Evolutionary conservation across 108 stramenopile species (phyloP).

Genomic region (Cyclotella atomus): DNA sequence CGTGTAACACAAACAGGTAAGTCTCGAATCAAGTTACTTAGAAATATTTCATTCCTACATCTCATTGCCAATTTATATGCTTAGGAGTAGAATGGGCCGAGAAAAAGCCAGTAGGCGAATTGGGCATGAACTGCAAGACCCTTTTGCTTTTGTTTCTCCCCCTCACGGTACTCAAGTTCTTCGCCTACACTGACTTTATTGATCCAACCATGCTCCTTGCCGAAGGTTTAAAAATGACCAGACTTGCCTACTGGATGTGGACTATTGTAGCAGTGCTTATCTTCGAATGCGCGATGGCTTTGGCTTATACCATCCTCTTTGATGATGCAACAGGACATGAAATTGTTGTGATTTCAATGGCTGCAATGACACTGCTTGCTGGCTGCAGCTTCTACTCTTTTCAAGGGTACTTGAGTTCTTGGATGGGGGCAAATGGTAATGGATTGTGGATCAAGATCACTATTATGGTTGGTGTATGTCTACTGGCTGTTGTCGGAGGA

Average conservation of each 20-base stretch:
- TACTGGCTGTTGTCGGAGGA: conserved; percentile 41
- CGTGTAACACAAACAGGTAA: conserved; percentile 16
- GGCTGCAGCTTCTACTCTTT: conserved; percentile 22
- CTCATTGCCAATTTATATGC: neutral
- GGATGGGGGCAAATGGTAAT: conserved; percentile 38
- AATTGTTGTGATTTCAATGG: conserved; percentile 30
- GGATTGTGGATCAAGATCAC: conserved; percentile 26
- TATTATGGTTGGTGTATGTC: conserved; percentile 27
- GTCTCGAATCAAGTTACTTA: neutral
- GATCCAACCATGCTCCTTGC: conserved; percentile 32
- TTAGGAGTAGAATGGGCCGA: conserved; percentile 39
- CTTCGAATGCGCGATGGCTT: conserved; percentile 27
- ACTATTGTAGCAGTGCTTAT: conserved; percentile 24
- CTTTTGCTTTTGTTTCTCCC: conserved; percentile 32
- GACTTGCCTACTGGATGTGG: conserved; percentile 39
- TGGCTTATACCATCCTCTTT: conserved; percentile 31
- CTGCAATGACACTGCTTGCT: conserved; percentile 29
- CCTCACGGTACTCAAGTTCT: conserved; percentile 24
- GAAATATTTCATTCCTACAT: neutral
- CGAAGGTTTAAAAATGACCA: conserved; percentile 46
- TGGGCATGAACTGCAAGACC: conserved; percentile 52
- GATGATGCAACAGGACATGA: conserved; percentile 49
- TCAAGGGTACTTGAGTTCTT: conserved; percentile 37
- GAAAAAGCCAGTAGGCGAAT: conserved; percentile 24
- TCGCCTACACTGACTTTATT: conserved; percentile 46